Base-by-base conservation (phyloP, 2,329 filamentous ascomycete species). In the Xylariaceae sp. region DNA sequence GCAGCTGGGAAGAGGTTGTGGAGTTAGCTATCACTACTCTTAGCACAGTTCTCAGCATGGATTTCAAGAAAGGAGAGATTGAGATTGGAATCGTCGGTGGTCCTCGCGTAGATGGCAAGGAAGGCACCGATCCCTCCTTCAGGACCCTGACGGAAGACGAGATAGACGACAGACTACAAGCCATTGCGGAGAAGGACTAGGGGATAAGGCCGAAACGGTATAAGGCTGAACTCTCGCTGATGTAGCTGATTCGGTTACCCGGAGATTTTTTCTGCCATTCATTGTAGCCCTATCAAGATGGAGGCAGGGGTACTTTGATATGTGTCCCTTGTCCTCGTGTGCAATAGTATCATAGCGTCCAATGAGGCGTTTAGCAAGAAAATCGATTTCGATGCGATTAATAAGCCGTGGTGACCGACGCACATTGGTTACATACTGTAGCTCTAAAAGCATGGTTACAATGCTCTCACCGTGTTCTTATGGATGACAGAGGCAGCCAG, bases 41-140 rank as follows among this genome's bases (percentile, higher is more conserved):
- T 75, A 96, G 93, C 85, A 96, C 91, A 31, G 93, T 99, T 59
- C 84, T 99, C 64, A 97, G 94, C 78, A 96, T 98, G 76, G 95
- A 99, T 76, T 99, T 99, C 83, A 99, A 99, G 86, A 98, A 98
- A 84, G 90, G 90, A 69, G 95, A 99, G 82, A 88, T 99, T 75
- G 95, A 99, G 80, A 91, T 99, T 77, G 95, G 95, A 63, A 93
- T 99, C 72, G 95, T 97, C 52, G 95, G 95, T 65, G 94, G 92
- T 26, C 93, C 94, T 56, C 85, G 87, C 69, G 78, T 82, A 57
- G 91, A 96, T 72, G 94, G 93, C 66, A 84, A 90, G 78, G 90
- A 96, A 74, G 92, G 91, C 64, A 90, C 88, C 62, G 85, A 91
- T 70, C 77, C 88, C 46, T 82, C 81, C 61, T 99, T 99, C 83